These are phyloP conservation scores for Russula brevipes DNA, from an alignment of 768 basidiomycete species.

Conservation along the genomic window DNA sequence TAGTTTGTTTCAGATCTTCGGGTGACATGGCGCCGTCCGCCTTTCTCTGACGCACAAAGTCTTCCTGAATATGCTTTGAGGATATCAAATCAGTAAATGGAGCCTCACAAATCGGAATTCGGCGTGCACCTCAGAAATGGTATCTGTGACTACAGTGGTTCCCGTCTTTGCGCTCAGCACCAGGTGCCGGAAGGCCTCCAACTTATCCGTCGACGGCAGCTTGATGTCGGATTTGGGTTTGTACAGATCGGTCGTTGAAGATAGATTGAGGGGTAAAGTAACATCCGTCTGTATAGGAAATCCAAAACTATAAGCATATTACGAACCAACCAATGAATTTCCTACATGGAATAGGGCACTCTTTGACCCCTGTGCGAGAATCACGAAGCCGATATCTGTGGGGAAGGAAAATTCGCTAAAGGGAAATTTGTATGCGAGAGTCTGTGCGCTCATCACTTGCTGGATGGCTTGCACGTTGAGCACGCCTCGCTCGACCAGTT, in stretches of 20 bases:
- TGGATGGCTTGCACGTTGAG: slow-evolving; percentile 60
- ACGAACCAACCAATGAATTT: background rate
- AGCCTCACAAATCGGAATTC: background rate
- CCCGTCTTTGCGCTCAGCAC: slow-evolving; percentile 58
- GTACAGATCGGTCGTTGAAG: slow-evolving; percentile 42
- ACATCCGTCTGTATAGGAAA: slow-evolving; percentile 48
- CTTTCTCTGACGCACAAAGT: slow-evolving; percentile 53
- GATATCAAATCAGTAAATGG: background rate
- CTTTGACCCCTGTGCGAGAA: slow-evolving; percentile 58
- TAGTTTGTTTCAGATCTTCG: slow-evolving; percentile 61
- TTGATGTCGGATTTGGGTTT: slow-evolving; percentile 40
- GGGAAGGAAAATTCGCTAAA: slow-evolving; percentile 67
- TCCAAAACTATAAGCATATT: background rate
- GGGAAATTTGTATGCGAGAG: slow-evolving; percentile 69
- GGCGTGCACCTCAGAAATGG: slow-evolving; percentile 51
- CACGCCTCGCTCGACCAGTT: slow-evolving; percentile 55
- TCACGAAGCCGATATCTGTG: slow-evolving; percentile 64
- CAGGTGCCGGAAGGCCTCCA: slow-evolving; percentile 54
- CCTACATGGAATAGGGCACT: slow-evolving; percentile 69
- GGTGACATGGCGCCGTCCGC: slow-evolving; percentile 39
- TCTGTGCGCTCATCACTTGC: slow-evolving; percentile 58
- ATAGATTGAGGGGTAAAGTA: slow-evolving; percentile 42
- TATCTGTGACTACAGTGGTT: slow-evolving; percentile 47
- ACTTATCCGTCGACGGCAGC: slow-evolving; percentile 43
- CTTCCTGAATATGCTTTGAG: slow-evolving; percentile 64